Evolutionary conservation across 73 alveolate genomes (phyloP).

Genomic region (Blepharisma japonicum): DNA sequence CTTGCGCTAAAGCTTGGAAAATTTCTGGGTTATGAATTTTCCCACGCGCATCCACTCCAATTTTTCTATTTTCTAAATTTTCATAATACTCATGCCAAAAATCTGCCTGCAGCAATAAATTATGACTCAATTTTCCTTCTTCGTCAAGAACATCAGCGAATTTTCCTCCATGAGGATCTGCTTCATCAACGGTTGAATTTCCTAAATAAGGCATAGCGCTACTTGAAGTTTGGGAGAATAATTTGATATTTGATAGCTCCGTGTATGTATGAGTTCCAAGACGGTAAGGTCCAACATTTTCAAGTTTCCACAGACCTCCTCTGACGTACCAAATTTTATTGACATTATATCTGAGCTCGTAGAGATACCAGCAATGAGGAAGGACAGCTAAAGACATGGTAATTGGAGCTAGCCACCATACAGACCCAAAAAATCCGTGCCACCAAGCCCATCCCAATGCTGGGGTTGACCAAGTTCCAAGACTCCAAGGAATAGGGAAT

Average conservation of each 20-base stretch:
- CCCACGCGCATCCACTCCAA: not conserved
- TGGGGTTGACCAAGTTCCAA: slow-evolving; percentile 16
- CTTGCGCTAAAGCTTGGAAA: not conserved
- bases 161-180: not conserved
- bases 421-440: too few relatives aligned
- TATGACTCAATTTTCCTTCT: not conserved
- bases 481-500: slow-evolving; percentile 24
- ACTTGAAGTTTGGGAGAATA: too few relatives aligned
- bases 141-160: not conserved
- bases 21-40: slow-evolving; percentile 4
- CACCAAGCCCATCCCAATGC: not conserved
- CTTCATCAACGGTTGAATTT: too few relatives aligned
- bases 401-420: too few relatives aligned
- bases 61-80: not conserved
- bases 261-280: not conserved
- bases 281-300: not conserved
- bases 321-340: slow-evolving; percentile 13
- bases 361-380: slow-evolving; percentile 11
- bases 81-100: not conserved
- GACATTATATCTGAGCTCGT: not conserved
- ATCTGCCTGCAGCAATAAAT: not conserved
- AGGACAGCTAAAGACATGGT: not conserved
- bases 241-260: not conserved
- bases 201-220: too few relatives aligned
- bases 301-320: slow-evolving; percentile 23